Base-by-base conservation (phyloP, 1,284 basidiomycete genomes). In the Inonotus hispidus region DNA sequence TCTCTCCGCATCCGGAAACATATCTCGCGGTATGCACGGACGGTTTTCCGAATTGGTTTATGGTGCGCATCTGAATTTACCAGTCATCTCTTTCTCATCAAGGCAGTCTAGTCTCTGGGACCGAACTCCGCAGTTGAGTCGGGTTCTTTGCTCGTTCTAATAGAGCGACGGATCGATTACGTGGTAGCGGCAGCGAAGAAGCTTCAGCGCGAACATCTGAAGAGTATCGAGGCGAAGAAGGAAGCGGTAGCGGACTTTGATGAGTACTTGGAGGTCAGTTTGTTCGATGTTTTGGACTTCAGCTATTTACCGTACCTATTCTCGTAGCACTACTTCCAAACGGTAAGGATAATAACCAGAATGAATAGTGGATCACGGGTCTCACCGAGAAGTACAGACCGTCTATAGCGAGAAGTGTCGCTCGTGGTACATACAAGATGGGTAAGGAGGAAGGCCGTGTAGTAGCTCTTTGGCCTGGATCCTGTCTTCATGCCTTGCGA, bases 361-460 rank as follows among this genome's bases (percentile, higher is more conserved):
- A 37, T n/a, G 5, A n/a, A 16, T 43, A 35, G 14, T 35, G 10
- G 16, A 21, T 23, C 1, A n/a, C 37, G 11, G 25, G 11, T 8
- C 46, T 43, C 10, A 53, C n/a, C 25, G n/a, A 46, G 37, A 4
- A 10, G 7, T 16, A 21, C 46, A 85, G 81, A 84, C 82, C 2
- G 82, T 86, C 1, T 86, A 78, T 67, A 76, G 77, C 37, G 78
- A 79, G 58, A 78, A 80, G 60, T 87, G 85, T 65, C 74, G 78
- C 3, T 82, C 82, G 3, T 88, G 85, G 85, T 87, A 87, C 67
- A 87, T 87, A 87, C 67, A 87, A 87, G 68, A 74, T 72, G 46
- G 83, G 83, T 3, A 79, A 79, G 62, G 77, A 77, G 64, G 81
- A 84, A 59, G 84, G 85, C 1, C 75, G 80, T 1, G 73, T 85